Evolutionary conservation across 805 yeast genomes (phyloP).

Genomic region (Saturnispora mendoncae): DNA sequence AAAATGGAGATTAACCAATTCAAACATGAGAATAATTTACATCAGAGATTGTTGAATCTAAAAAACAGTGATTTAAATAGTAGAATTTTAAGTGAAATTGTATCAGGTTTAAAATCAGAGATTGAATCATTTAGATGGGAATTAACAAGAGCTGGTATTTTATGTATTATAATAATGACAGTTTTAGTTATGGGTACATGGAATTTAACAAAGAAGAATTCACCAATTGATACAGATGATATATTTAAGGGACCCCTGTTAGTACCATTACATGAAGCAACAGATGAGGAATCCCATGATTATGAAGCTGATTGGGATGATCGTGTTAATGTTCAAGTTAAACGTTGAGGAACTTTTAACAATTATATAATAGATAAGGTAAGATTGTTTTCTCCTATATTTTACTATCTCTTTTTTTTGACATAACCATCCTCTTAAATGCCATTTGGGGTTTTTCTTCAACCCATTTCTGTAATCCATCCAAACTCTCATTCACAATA

Average conservation of each 20-base stretch:
- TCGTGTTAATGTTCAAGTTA: constrained; percentile 19
- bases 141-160: constrained; percentile 77
- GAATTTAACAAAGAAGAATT: constrained; percentile 31
- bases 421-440: constrained; percentile 10
- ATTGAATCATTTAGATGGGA: constrained; percentile 91
- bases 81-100: constrained; percentile 72
- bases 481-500: constrained; percentile 56
- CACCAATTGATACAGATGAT: constrained; percentile 22
- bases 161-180: constrained; percentile 62
- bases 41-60: constrained; percentile 58
- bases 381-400: no score
- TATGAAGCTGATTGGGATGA: constrained; percentile 48
- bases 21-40: constrained; percentile 71
- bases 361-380: not conserved
- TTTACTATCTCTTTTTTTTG: constrained; percentile 10
- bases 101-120: constrained; percentile 74
- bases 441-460: constrained; percentile 65
- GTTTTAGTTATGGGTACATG: constrained; percentile 50
- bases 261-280: constrained; percentile 39
- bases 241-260: constrained; percentile 21
- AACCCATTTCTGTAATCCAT: constrained; percentile 64
- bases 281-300: constrained; percentile 45
- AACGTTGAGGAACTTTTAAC: constrained; percentile 27
- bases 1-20: constrained; percentile 82
- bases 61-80: constrained; percentile 76